Base-by-base conservation (phyloP, 192 early-diverging fungal genomes). In the Coemansia erecta region DNA sequence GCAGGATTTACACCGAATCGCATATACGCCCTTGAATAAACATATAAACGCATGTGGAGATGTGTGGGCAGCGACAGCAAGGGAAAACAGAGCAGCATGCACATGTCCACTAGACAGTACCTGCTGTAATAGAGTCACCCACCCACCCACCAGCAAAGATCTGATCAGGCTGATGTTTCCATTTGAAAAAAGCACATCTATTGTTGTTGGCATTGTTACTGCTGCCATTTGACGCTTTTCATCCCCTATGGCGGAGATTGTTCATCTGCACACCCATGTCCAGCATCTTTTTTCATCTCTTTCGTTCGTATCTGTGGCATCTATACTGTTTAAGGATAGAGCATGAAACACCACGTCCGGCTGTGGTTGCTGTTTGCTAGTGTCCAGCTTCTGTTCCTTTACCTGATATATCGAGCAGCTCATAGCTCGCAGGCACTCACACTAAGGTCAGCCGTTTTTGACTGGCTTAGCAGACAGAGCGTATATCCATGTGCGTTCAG, bases 401-500 rank as follows among this genome's bases (percentile, higher is more conserved):
- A 52, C 31, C n/a, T 45, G 24, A 18, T 78, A 22, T 70, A 53
- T 19, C 2, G 45, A 31, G 21, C 53, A 39, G 46, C 65, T 4
- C 31, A 42, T 11, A 45, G 43, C 65, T 23, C 66, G 45, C 24
- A 59, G 12, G 50, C 42, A 3, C 75, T 59, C 22, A 55, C 58
- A 26, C 43, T 61, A n/a, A 58, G 59, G 18, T 44, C 66, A 0
- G 28, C 44, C 13, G 23, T 58, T 21, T 13, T 31, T 12, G 54
- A 58, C 40, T 72, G 75, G 75, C 53, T 78, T 12, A 48, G 50
- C 17, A 41, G 55, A 15, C 58, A 53, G 23, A 48, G 40, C 51
- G 39, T 72, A 46, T 68, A 72, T 24, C 57, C 61, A 10, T 80
- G 77, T 42, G 17, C 42, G 9, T 67, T 73, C 26, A 46, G 57